Base-by-base conservation (phyloP, 108 stramenopile species). In the Stephanodiscus triporus region DNA sequence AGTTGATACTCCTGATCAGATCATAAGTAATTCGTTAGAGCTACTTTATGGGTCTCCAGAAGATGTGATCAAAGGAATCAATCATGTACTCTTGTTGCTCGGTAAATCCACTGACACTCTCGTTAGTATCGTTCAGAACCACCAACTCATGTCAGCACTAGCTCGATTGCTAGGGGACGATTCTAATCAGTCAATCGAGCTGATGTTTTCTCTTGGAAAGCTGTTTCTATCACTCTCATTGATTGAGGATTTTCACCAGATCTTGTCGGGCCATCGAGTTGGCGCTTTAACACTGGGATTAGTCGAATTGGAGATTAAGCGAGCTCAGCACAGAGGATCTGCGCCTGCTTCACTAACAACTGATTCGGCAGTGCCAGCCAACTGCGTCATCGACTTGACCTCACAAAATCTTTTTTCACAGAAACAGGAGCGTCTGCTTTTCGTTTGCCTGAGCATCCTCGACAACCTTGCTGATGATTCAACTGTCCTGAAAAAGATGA, bases 121-220 rank as follows among this genome's bases (percentile, higher is more conserved):
- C 16, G 70, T 49, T 26, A 48, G 60, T 40, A 14, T 78, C 36
- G 59, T 78, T 29, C 11, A 71, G 13, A 40, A 78, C 19, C 49
- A 66, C 30, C 70, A 71, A 38, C 70, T 78, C 34, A 71, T 78
- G 64, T 66, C 77, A 49, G 77, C 77, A 0, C 49, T 78, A 1
- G 61, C 77, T 51, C 63, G 77, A 32, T 27, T 71, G 17, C 54
- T 71, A 6, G 56, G 50, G 10, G 77, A 78, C 34, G 70, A 71
- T 34, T 67, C 59, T 24, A 14, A 57, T 66, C 45, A 58, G 19
- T 43, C 42, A 26, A 66, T 56, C 14, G 77, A 78, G 32, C 14
- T 78, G 70, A 66, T 55, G 16, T 78, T 78, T 50, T 49, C 64
- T 16, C 70, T 78, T 50, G 64, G 70, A 17, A 78, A 78, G 58